Evolutionary conservation across 2,329 filamentous ascomycete species (phyloP), one percentile per base, ranked within the genome.

Genomic region (Colletotrichum sp.): DNA sequence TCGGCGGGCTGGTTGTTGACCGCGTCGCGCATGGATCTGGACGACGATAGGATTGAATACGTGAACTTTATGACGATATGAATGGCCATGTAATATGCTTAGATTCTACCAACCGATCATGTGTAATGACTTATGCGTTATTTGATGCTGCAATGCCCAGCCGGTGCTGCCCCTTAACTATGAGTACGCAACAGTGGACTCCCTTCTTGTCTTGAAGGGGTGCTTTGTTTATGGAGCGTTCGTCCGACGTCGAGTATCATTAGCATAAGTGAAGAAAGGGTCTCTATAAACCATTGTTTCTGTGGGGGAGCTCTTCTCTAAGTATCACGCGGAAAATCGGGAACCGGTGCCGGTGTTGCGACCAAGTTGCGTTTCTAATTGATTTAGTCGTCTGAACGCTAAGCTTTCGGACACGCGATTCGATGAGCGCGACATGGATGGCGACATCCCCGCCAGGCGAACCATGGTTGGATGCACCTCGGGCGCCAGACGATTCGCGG

Each of bases 401-500:
- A 21, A 52, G 44, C n/a, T 52, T 52, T 62, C 18, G 5, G 30
- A 34, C 16, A 24, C 18, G 26, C 59, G 12, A 62, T 62, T 62
- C 10, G 30, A 32, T 15, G 30, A n/a, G 18, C 18, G 26, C 59
- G 26, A n/a, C 30, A 34, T 30, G 28, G 59, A 62, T 34, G 18
- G 18, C 0, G 16, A 52, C 6, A 52, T 52, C 44, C 44, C 44
- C 44, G 44, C 44, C 44, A n/a, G 9, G 32, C 71, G 36, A 63
- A 21, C 3, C 3, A 26, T 39, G 28, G 36, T 30, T 28, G 2
- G 9, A 7, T 73, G 15, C 18, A 28, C 26, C 13, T n/a, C 15
- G 5, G 62, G 62, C 30, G 39, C 65, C 71, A 64, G 63, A 57
- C 30, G 71, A 69, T 73, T 73, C 71, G 71, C 66, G 55, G 65